Conservation (phyloP, 2,329 filamentous ascomycete species). For the Epichloe coenophiala region DNA sequence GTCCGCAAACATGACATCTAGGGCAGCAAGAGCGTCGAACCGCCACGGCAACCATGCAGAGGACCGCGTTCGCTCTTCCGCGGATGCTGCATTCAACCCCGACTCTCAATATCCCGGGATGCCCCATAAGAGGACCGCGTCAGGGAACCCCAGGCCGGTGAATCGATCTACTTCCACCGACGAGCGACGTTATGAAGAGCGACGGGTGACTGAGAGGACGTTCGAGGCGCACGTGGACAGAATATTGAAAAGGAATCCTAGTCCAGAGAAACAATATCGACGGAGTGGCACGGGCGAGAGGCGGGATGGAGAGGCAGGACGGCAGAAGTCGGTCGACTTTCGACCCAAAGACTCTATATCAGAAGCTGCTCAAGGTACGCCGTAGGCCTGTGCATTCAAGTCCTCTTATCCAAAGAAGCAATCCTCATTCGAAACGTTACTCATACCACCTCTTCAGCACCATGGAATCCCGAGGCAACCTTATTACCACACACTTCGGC, state of each 20-base stretch:
- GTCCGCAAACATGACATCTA: conserved; percentile 27
- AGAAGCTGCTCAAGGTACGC: conserved; percentile 37
- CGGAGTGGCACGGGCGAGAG: conserved; percentile 25
- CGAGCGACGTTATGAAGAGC: conserved; percentile 33
- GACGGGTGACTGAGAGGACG: conserved; percentile 40
- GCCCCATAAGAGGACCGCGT: conserved; percentile 43
- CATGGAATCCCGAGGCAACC: conserved; percentile 71
- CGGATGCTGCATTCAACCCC: conserved; percentile 18
- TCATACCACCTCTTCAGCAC: conserved; percentile 17
- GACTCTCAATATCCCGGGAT: conserved; percentile 23
- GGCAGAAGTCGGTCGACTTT: conserved; percentile 30
- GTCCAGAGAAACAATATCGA: conserved; percentile 41
- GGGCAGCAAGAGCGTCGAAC: conserved; percentile 27
- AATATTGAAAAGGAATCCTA: conserved; percentile 43
- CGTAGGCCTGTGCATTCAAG: not conserved
- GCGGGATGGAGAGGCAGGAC: conserved; percentile 22
- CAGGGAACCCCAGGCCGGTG: conserved; percentile 39
- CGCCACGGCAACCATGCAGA: conserved; percentile 29
- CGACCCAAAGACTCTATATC: conserved; percentile 30
- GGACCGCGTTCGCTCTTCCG: conserved; percentile 22
- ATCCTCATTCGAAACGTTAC: not conserved
- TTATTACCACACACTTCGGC: conserved; percentile 54
- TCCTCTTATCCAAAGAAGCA: not conserved
- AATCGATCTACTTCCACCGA: conserved; percentile 27
- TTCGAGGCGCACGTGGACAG: conserved; percentile 51